phyloP scores from a whole-genome alignment of 2,329 filamentous ascomycete species.

The Exophiala lecanii-corni region DNA sequence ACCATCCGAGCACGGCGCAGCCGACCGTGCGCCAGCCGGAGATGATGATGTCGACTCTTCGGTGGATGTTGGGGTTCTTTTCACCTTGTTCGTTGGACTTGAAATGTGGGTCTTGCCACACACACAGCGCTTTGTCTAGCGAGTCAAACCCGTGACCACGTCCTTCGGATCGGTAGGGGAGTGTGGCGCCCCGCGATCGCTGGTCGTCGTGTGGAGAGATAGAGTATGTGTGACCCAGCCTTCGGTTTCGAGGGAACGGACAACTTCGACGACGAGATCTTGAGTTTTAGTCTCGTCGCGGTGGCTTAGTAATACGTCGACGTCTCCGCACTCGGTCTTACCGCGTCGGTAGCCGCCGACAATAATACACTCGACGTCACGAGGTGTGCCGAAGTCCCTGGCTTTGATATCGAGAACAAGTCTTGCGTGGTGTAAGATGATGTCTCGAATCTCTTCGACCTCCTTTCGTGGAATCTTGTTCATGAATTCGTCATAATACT shows the following conservation, averaged over 20 bases:
- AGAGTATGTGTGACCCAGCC: slow-evolving; percentile 79
- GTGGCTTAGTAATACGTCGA: slow-evolving; percentile 81
- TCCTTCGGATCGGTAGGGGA: slow-evolving; percentile 48
- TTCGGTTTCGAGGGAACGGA: slow-evolving; percentile 63
- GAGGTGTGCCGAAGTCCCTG: slow-evolving; percentile 32
- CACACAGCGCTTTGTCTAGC: slow-evolving; percentile 84
- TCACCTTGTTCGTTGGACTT: slow-evolving; percentile 24
- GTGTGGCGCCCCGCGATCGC: slow-evolving; percentile 66
- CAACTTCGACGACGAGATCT: slow-evolving; percentile 67
- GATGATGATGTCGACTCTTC: slow-evolving; percentile 88
- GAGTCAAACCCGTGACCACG: slow-evolving; percentile 70
- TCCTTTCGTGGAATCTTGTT: slow-evolving; percentile 67
- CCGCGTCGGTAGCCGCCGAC: slow-evolving; percentile 80
- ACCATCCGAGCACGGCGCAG: slow-evolving; percentile 85
- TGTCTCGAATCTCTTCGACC: slow-evolving; percentile 62
- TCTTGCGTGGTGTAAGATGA: slow-evolving; percentile 61
- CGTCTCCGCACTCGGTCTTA: slow-evolving; percentile 69
- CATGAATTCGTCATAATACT: slow-evolving; percentile 84
- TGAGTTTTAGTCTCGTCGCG: slow-evolving; percentile 64
- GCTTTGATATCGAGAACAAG: slow-evolving; percentile 9
- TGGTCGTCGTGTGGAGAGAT: slow-evolving; percentile 63
- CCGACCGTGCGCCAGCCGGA: slow-evolving; percentile 84
- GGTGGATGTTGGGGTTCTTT: slow-evolving; percentile 68
- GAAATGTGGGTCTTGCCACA: slow-evolving; percentile 72
- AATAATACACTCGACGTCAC: slow-evolving; percentile 56